Evolutionary conservation across 1,284 basidiomycete genomes (phyloP), one percentile per base, ranked within the genome.

Genomic region (Malassezia psittaci): DNA sequence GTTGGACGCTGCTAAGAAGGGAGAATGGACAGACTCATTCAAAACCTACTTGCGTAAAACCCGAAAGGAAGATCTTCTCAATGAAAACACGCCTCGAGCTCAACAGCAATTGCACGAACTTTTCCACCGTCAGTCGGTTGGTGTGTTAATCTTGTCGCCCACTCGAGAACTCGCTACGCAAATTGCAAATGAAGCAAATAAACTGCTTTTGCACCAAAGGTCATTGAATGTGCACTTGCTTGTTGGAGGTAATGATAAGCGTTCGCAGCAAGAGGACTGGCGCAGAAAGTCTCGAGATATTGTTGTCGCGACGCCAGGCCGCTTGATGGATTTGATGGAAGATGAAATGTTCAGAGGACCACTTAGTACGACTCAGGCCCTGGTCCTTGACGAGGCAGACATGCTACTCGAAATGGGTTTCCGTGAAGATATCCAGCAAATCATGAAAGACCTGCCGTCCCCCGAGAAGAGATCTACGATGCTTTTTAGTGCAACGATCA

Each of bases 361-460:
- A 15, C 51, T 69, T 45, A 48, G 54, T 0, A 61, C 61, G 0
- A 80, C 78, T 32, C 84, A 85, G 59, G 67, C 88, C 83, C 80
- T 96, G 54, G 80, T 96, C 58, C 79, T 98, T 51, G 93, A 98
- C 71, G 93, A 96, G 77, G 90, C 90, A 10, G 94, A 98, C 75
- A 93, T 88, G 0, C 80, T 96, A 12, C 80, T 98, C 40, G 90
- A 96, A 63, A 88, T 96, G 85, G 93, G 93, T 63, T 98, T 98
- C 83, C 82, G 86, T 9, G 83, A 86, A 43, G 90, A 94, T 63
- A 83, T 98, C 43, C 82, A 88, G 37, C 81, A 80, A 1, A 90
- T 96, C 67, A 77, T 82, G 34, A 67, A 78, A 2, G 80, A 80
- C 63, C 79, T 96, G n/a, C 87, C 88, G 15, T 77, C 78, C 34